Evolutionary conservation across 1,284 basidiomycete species (phyloP), one percentile per base, ranked within the genome.

Genomic region (Coriolopsis trogii): DNA sequence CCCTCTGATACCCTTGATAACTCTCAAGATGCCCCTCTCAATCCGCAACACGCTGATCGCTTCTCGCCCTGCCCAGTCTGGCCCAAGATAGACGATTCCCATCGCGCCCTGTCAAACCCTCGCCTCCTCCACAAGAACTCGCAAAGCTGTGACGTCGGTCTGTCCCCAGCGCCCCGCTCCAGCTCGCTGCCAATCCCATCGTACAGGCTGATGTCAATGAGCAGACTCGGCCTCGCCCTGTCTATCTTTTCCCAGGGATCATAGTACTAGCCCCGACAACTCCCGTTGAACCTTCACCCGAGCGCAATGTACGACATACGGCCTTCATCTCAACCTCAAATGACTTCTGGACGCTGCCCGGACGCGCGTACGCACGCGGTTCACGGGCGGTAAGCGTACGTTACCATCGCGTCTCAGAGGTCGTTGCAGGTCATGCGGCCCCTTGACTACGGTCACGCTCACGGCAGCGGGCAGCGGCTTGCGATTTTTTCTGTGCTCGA

Each of bases 31-130:
- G 41, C 55, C 43, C 34, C 9, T 9, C 34, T 9, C 18, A 12
- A 25, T 39, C 49, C 44, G 16, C 36, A 39, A 36, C 16, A 34
- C 50, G 52, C 46, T 46, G 52, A 52, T 55, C 56, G 10, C 46
- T 51, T 55, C 56, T 58, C 57, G 50, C 50, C 53, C 50, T 48
- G 56, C 15, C 48, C 53, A 53, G 50, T 23, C 33, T 45, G 36
- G 5, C 21, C 46, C 46, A 41, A 41, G 42, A 46, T 42, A 40
- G 40, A 48, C 53, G 21, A 38, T 23, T 38, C 36, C 21, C 18
- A 12, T 48, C 20, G 37, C 30, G 30, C 42, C 18, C 23, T 21
- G 8, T 21, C 18, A 21, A 38, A 41, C 39, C n/a, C 39, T 41
- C 39, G 23, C 28, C 39, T 41, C n/a, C n/a, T n/a, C n/a, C n/a